Base-by-base conservation (phyloP, 306 rosid species). In the Pyrus bretschneideri region DNA sequence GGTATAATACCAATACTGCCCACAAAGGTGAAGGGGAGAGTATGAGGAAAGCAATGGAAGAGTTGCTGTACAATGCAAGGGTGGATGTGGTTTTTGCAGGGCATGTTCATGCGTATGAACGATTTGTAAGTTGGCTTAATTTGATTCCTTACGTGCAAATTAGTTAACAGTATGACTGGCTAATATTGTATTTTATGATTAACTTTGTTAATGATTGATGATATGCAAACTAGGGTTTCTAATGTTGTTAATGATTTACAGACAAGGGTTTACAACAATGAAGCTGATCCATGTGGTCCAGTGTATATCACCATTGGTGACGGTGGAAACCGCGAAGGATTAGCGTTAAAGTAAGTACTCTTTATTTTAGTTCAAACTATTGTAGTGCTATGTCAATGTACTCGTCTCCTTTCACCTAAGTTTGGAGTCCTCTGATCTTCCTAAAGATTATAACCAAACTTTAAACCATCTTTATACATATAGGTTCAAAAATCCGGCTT, bases 11-110 rank as follows among this genome's bases (percentile, higher is more conserved):
- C 11, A 91, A 91, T 13, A 61, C 69, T 55, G 97, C 97, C 1
- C 97, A 91, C 77, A 86, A 88, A 68, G 95, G 95, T 51, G 97
- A 91, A 85, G 97, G 97, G n/a, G 97, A 91, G n/a, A 58, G 69
- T 63, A 91, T 91, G 97, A 89, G 97, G 59, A 12, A 75, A 12
- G 86, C 87, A 11, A 79, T 91, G 93, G 97, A 91, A 38, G 64
- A 85, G 15, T 49, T 89, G 76, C 75, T 91, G 67, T 91, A 82
- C 55, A 8, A 79, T 0, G 91, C 93, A 0, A 69, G 81, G 7
- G 97, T 89, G 51, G 97, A 91, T 78, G 54, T 87, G 29, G 92
- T 91, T 54, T 89, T 89, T 63, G 75, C 92, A 1, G 94, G 97
- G 0, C 97, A 91, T 80, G 97, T 91, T 82, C 97, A 91, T 86